Evolutionary conservation across 768 basidiomycete genomes (phyloP), one percentile per base, ranked within the genome.

Genomic region (Daedaleopsis nitida): DNA sequence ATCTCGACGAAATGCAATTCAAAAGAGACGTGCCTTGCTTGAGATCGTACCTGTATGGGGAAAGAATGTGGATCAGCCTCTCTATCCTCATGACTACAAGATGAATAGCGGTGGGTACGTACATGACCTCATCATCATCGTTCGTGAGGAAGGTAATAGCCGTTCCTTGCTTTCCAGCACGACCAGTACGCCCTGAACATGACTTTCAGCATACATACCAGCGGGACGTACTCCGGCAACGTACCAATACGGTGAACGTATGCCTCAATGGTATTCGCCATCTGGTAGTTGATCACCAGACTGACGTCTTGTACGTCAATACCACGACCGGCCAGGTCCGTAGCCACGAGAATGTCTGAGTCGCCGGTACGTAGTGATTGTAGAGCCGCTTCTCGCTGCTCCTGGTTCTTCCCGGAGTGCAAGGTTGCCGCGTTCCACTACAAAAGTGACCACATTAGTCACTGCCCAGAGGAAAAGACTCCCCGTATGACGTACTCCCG

Each of bases 291-390:
- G 81, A 98, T 87, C 64, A 98, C 96, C 53, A 97, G 80, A 62
- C 87, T 91, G 62, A 98, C 97, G 72, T 98, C 95, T 62, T 94
- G 92, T 13, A 99, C 96, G 75, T 99, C 97, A 74, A 98, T 98
- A 83, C 97, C 97, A 69, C 97, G 92, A 48, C 97, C 97, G 44
- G 97, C 97, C 47, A 99, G 81, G 75, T 99, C 97, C 5, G 97
- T 99, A 1, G 97, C 97, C 35, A 99, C 96, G 9, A 99, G 82
- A 21, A 98, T 83, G 71, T 95, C 88, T 19, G 89, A 81, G 55
- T 94, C 88, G 53, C 96, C 96, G 27, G 82, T 88, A 11, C 97
- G 88, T 60, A 99, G 76, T 1, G 91, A 80, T 67, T 94, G 89
- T 66, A 99, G 76, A 5, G 96, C 87, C 1, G 92, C 92, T 75